A percentile compares a stretch with the other conserved stretches of the same genome.
phyloP scores from a whole-genome alignment of 176 grass and related monocot genomes.

The Chloris gayana region DNA sequence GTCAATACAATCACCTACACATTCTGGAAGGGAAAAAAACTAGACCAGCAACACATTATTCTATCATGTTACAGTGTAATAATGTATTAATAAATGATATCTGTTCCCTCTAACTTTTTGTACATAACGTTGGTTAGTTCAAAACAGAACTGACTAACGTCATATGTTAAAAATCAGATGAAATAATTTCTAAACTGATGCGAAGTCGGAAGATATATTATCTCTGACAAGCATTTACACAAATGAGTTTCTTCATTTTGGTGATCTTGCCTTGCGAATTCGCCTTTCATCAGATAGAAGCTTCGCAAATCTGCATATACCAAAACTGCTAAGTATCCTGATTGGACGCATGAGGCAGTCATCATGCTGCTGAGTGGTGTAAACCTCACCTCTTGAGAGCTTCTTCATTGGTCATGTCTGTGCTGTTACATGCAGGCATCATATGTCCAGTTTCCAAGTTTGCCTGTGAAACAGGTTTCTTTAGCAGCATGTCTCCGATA shows the following conservation, averaged over 20 bases:
- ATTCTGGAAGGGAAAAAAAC: neutral
- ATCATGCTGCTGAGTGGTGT: constrained; percentile 19
- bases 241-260: constrained; percentile 43
- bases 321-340: constrained; percentile 37
- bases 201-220: constrained; percentile 16
- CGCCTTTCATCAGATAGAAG: constrained; percentile 63
- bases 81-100: constrained; percentile 24
- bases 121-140: neutral
- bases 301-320: constrained; percentile 60
- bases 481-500: constrained; percentile 54
- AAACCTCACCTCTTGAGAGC: constrained; percentile 64
- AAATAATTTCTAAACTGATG: constrained; percentile 3
- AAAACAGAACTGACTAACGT: neutral
- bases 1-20: constrained; percentile 8
- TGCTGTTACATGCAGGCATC: constrained; percentile 41
- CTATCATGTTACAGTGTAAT: constrained; percentile 28
- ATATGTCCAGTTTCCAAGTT: constrained; percentile 76
- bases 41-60: constrained; percentile 10
- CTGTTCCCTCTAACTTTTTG: neutral
- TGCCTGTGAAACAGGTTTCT: constrained; percentile 69
- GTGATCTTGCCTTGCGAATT: constrained; percentile 55
- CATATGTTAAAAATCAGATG: neutral
- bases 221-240: constrained; percentile 2
- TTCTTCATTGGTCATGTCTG: constrained; percentile 63
- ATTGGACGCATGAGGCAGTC: neutral